These are phyloP conservation scores for Suillus luteus DNA, from an alignment of 768 basidiomycete species.

Conservation along the genomic window DNA sequence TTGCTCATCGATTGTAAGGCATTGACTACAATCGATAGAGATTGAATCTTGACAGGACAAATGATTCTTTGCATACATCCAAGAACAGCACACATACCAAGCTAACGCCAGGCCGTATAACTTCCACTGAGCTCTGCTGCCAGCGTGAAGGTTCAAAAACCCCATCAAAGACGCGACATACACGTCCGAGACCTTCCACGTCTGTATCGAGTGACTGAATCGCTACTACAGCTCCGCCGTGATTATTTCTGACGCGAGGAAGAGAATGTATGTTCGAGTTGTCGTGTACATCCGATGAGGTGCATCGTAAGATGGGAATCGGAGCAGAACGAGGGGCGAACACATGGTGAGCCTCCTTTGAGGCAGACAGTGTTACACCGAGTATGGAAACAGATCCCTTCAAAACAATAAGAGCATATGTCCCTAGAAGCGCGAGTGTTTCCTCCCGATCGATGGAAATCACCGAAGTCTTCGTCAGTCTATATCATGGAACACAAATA, in stretches of 20 bases:
- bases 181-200: constrained; percentile 63
- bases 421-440: constrained; percentile 64
- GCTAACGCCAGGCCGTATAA: constrained; percentile 25
- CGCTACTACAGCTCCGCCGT: constrained; percentile 46
- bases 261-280: constrained; percentile 6
- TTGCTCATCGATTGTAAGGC: too few species aligned
- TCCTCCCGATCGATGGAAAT: constrained; percentile 4
- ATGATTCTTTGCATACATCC: constrained; percentile 35
- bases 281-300: constrained; percentile 18
- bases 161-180: constrained; percentile 64
- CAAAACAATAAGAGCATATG: constrained; percentile 60
- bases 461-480: not conserved
- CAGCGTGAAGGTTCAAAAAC: constrained; percentile 58
- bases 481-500: too few species aligned
- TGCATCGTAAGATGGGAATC: constrained; percentile 53
- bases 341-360: constrained; percentile 46
- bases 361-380: constrained; percentile 53
- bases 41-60: constrained; percentile 10
- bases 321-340: constrained; percentile 84
- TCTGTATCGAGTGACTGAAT: constrained; percentile 60
- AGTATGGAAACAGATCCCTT: constrained; percentile 59
- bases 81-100: constrained; percentile 52
- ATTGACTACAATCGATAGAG: too few species aligned
- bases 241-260: constrained; percentile 20
- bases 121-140: constrained; percentile 34